Evolutionary conservation across 257 asterid genomes (phyloP).

Genomic region (Marsdenia floribunda): DNA sequence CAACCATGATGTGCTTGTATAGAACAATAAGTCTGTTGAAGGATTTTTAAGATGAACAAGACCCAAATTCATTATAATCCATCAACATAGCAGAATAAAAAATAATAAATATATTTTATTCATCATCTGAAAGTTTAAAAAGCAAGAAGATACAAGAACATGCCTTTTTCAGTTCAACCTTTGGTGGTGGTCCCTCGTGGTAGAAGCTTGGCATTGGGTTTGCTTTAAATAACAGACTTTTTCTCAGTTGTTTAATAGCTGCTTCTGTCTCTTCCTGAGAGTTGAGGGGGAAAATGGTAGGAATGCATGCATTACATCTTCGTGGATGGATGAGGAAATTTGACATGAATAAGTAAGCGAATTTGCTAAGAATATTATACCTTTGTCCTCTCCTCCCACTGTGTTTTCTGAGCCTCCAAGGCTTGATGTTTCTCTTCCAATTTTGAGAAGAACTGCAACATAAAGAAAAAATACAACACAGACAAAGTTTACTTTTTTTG

Average conservation of each 20-base stretch:
- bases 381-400: constrained; percentile 67
- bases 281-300: constrained; percentile 11
- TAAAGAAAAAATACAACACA: constrained; percentile 3
- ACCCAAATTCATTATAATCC: not conserved
- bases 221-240: constrained; percentile 70
- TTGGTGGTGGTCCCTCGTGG: constrained; percentile 81
- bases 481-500: not conserved
- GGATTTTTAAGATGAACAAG: not conserved
- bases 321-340: not conserved
- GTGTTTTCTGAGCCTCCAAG: constrained; percentile 63
- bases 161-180: constrained; percentile 77
- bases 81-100: not conserved
- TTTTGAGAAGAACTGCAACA: constrained; percentile 55
- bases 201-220: constrained; percentile 93
- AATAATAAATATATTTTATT: not conserved
- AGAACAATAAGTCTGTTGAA: not conserved
- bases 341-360: not conserved
- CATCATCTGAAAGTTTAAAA: constrained; percentile 5
- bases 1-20: not conserved
- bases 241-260: constrained; percentile 73
- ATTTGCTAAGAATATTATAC: constrained; percentile 25
- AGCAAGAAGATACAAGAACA: not conserved
- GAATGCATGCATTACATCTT: not conserved
- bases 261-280: constrained; percentile 68
- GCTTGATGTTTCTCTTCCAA: constrained; percentile 87